Base-by-base conservation (phyloP, 352 stramenopile genomes). In the Phytophthora constricta region DNA sequence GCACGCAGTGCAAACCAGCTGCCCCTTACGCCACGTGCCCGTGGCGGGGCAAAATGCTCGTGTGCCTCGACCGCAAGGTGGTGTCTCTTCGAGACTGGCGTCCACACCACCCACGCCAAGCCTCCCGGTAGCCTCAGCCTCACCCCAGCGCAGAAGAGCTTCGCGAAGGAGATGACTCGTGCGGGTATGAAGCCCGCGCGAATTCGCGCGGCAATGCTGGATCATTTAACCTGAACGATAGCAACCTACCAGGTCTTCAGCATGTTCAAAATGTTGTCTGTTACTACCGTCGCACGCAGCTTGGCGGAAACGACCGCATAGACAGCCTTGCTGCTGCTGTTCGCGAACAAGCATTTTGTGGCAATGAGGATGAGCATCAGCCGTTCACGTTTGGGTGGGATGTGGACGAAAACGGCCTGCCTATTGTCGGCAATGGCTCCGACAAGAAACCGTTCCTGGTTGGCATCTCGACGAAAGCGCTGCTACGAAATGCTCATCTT, bases 401-500 rank as follows among this genome's bases (percentile, higher is more conserved):
- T 4, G 7, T 4, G n/a, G 17, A 45, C 16, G 37, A 17, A 45
- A 20, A 45, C 5, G 37, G 37, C 16, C 10, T 20, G 17, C 37
- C 16, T 5, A 14, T 14, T 7, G 37, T 45, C 10, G 37, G 16
- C 7, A 20, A 45, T 45, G 37, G 37, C 5, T 20, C 37, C 5
- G 37, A 45, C 17, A 14, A 45, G n/a, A 20, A 45, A 5, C 37
- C 37, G 10, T 45, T 62, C 17, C 13, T 62, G 0, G 55, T 62
- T 8, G 54, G 27, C 26, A 33, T 53, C 13, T 25, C 42, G 9
- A 55, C 43, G 0, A 55, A 62, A 37, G 27, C 42, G 0, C 13
- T 62, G 19, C 28, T 62, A 0, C 33, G 45, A 7, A 28, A 56
- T 43, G 43, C 33, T 50, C 31, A 33, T 65, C 10, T 47, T 73